A percentile compares a stretch with the other conserved stretches of the same genome.
Conservation (phyloP, 495 filamentous ascomycete genomes). For the Aspergillus incahuasiensis region DNA sequence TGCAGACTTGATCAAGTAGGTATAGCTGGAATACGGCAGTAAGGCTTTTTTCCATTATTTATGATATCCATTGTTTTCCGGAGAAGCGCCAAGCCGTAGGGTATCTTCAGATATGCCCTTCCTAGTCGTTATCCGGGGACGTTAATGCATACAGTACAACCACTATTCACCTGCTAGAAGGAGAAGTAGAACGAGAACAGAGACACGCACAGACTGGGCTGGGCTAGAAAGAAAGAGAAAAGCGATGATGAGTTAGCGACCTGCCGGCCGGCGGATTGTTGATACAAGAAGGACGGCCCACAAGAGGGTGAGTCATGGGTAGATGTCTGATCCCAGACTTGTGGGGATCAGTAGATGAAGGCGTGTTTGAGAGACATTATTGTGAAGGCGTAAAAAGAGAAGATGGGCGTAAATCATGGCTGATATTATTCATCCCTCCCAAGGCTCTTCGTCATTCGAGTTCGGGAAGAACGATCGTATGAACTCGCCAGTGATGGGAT, state of each 20-base stretch:
- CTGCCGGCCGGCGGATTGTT: neutral
- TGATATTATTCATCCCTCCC: neutral
- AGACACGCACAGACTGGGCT: neutral
- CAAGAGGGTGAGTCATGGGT: neutral
- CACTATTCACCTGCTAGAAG: too few species aligned
- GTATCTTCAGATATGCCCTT: too few species aligned
- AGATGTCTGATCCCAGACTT: neutral
- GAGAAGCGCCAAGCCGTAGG: too few species aligned
- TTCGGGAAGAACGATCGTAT: conserved; percentile 44
- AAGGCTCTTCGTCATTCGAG: conserved; percentile 22
- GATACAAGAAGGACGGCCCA: neutral
- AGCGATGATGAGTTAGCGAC: neutral
- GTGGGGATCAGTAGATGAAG: neutral
- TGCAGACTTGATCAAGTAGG: too few species aligned
- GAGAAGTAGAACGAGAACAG: neutral
- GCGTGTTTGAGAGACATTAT: neutral
- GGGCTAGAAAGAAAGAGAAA: neutral
- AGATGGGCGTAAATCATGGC: neutral
- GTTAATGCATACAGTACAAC: neutral
- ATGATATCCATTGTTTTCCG: too few species aligned
- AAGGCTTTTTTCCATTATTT: too few species aligned
- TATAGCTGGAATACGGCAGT: too few species aligned
- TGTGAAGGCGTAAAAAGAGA: neutral
- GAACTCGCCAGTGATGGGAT: conserved; percentile 43
- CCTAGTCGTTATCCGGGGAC: neutral